Evolutionary conservation across 1,284 basidiomycete species (phyloP).

Genomic region (Violaceomyces palustris): DNA sequence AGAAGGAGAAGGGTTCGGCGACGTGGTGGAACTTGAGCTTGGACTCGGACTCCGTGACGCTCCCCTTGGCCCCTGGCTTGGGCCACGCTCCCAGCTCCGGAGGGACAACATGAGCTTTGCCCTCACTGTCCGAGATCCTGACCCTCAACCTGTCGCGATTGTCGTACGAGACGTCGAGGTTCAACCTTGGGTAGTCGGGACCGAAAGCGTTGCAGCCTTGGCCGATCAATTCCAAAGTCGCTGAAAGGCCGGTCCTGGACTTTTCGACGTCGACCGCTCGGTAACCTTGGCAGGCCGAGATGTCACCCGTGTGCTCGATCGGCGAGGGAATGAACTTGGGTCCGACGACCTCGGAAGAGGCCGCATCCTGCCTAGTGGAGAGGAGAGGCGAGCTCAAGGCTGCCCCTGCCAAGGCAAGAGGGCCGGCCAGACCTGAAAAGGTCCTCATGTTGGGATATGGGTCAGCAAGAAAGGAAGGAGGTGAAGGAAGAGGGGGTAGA

Average conservation of each 20-base stretch:
- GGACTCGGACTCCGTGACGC: not conserved
- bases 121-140: not conserved
- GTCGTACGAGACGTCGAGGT: not conserved
- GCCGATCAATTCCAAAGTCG: not conserved
- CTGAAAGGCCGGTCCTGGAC: constrained; percentile 37
- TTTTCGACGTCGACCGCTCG: constrained; percentile 57
- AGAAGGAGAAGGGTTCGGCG: constrained; percentile 10
- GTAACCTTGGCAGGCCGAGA: constrained; percentile 57
- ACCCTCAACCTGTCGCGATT: constrained; percentile 1
- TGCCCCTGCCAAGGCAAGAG: too few species aligned
- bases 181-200: not conserved
- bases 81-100: not conserved
- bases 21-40: constrained; percentile 8
- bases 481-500: too few species aligned
- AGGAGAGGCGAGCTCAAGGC: too few species aligned
- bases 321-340: constrained; percentile 1
- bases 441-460: too few species aligned
- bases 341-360: not conserved
- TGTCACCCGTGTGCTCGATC: not conserved
- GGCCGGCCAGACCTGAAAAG: too few species aligned
- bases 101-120: constrained; percentile 28
- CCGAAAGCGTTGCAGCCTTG: not conserved
- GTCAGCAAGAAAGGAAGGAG: too few species aligned
- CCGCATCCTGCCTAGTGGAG: too few species aligned
- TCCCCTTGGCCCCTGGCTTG: not conserved